Evolutionary conservation across 108 stramenopile genomes (phyloP), one percentile per base, ranked within the genome.

Genomic region (Cyclostephanos invisitatus): DNA sequence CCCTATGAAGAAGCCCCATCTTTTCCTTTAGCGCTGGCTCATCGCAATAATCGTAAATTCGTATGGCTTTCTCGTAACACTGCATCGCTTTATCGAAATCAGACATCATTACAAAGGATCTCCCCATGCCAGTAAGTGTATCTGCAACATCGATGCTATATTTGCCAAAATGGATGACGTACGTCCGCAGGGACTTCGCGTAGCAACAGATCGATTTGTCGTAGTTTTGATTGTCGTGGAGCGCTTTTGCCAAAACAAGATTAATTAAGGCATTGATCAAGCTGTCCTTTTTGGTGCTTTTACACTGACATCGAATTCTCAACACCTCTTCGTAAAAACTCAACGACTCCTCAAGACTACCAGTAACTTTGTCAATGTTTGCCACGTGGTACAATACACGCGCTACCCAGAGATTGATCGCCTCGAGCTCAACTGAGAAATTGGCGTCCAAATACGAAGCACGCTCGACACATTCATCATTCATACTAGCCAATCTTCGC

Each of bases 11-110:
- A 18, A 80, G 48, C 25, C 78, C 83, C 18, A 70, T 64, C 53
- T 83, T 70, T 50, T 78, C 69, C 28, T 70, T 73, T 35, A 68
- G 40, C 11, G 74, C 68, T 28, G 71, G 28, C 21, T 25, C 56
- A 7, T 75, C 83, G 17, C 66, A 64, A 32, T 71, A 71, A 24
- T 75, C 83, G 24, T 61, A 75, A 12, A 80, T 50, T n/a, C 67
- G 63, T 46, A 83, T 61, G 22, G 83, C 83, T 70, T 78, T 75
- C 22, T 83, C 68, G 32, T 71, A 75, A 51, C 74, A 75, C 9
- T 64, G 68, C 7, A 80, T 66, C 22, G 78, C 53, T 46, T 75
- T 78, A 14, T 71, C 64, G 38, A 68, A 76, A 21, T 37, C 57
- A 5, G 46, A 63, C 49, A 58, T 71, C 40, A 71, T 70, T 3